Evolutionary conservation across 345 rosid genomes (phyloP), one percentile per base, ranked within the genome.

Genomic region (Eucalyptus leucophloia): DNA sequence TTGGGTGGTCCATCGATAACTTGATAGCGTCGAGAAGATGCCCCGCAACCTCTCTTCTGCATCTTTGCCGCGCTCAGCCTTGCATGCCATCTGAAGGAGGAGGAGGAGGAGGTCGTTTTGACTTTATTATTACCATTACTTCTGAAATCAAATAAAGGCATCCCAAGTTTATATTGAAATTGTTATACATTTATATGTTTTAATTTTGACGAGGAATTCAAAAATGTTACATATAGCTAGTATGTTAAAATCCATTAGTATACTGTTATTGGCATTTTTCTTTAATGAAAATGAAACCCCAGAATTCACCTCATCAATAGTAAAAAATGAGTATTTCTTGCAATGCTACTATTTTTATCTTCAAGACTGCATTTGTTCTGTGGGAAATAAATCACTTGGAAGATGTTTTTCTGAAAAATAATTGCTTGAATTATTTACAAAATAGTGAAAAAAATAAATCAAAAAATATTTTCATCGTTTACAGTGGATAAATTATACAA

Each of bases 1-100:
- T 56, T 81, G 81, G 50, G 60, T 82, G 49, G 86, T 49, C 87
- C 87, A 81, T n/a, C 86, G 56, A 49, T 88, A 88, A 87, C 87
- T 88, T 15, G 72, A 42, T 58, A 88, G 30, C 4, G 4, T 50
- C 9, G 12, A 18, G 87, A 88, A 88, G 17, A 88, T 80, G 26
- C 0, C n/a, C 40, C 1, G n/a, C 81, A 87, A 14, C 88, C 81
- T 10, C 56, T 30, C 0, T 6, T 19, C 44, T 12, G 28, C 88
- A 62, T 42, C 7, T 51, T 2, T 65, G 54, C 7, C 56, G n/a
- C 11, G 18, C 82, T 21, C n/a, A 4, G 82, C 88, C 53, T 62
- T 32, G 56, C 88, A 9, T 14, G 56, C 47, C 72, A 87, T 45
- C 88, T 87, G 88, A 30, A 42, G 44, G 6, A 86, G 67, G 72